Conservation (phyloP, 192 early-diverging fungal genomes). For the Chytriomyces hyalinus region DNA sequence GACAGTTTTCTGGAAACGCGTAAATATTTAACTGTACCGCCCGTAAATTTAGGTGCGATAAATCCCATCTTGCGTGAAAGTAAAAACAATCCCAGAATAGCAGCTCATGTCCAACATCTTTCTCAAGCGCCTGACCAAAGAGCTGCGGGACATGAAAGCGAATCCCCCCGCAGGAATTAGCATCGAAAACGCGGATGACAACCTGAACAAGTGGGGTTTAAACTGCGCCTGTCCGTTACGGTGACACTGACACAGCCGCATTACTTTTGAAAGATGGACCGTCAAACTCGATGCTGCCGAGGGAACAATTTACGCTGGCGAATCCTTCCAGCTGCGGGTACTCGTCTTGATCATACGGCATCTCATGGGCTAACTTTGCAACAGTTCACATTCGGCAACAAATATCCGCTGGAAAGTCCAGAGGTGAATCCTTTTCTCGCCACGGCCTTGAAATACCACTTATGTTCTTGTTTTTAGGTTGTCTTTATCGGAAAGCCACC, state of each 20-base stretch:
- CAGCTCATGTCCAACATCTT: conserved; percentile 48
- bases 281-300: conserved; percentile 44
- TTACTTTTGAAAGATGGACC: conserved; percentile 41
- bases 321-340: conserved; percentile 50
- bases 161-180: conserved; percentile 50
- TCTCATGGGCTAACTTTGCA: neutral
- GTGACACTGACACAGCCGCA: neutral
- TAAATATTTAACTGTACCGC: too few species aligned
- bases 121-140: conserved; percentile 56
- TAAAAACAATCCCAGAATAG: too few species aligned
- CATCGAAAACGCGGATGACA: conserved; percentile 43
- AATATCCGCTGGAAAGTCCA: conserved; percentile 58
- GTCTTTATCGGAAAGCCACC: conserved; percentile 45
- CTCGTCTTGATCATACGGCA: neutral
- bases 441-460: neutral
- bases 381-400: conserved; percentile 52
- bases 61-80: too few species aligned
- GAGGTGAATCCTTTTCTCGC: conserved; percentile 35
- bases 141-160: conserved; percentile 51
- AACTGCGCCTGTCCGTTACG: neutral
- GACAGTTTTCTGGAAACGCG: too few species aligned
- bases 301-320: conserved; percentile 51
- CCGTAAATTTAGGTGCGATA: too few species aligned
- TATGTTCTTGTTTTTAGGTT: conserved; percentile 23
- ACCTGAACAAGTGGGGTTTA: conserved; percentile 33